phyloP scores from a whole-genome alignment of 805 yeast genomes.

The Gaillardinia entomophila region DNA sequence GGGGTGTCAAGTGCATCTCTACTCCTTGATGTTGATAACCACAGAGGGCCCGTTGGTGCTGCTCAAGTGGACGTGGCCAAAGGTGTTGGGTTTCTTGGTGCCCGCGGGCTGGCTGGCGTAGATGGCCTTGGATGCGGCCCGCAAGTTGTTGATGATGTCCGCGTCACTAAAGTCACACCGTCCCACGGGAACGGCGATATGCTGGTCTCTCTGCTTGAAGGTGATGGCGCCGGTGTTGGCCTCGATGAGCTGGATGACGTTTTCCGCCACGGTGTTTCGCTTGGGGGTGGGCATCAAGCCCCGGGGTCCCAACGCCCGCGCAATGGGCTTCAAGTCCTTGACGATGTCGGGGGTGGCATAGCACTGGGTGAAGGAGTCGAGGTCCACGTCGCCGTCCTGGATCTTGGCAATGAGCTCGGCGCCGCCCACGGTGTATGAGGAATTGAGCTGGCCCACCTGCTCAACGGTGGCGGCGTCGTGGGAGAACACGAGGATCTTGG shows the following conservation, averaged over 20 bases:
- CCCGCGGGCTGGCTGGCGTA: slow-evolving; percentile 50
- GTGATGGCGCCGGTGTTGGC: slow-evolving; percentile 63
- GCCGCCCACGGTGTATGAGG: slow-evolving; percentile 59
- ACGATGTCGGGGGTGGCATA: slow-evolving; percentile 83
- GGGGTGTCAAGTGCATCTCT: slow-evolving; percentile 12
- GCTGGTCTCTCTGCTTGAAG: slow-evolving; percentile 66
- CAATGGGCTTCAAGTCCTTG: slow-evolving; percentile 56
- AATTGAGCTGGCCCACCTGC: slow-evolving; percentile 54
- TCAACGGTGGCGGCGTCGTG: slow-evolving; percentile 46
- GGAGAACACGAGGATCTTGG: slow-evolving; percentile 65
- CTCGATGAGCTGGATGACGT: slow-evolving; percentile 48
- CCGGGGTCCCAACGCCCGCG: slow-evolving; percentile 80
- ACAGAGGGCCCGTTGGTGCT: slow-evolving; percentile 79
- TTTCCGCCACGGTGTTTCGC: slow-evolving; percentile 78
- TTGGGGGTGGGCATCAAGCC: slow-evolving; percentile 86
- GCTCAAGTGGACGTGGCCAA: slow-evolving; percentile 65
- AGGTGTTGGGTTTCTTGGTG: slow-evolving; percentile 58
- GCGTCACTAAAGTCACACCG: slow-evolving; percentile 72
- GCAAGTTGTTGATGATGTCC: slow-evolving; percentile 66
- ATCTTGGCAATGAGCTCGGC: slow-evolving; percentile 61
- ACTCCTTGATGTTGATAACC: slow-evolving; percentile 42
- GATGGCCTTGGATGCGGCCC: slow-evolving; percentile 61
- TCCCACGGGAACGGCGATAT: slow-evolving; percentile 66
- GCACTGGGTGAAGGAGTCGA: slow-evolving; percentile 60
- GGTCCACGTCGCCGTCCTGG: slow-evolving; percentile 39